These are phyloP conservation scores for Cyclaneusma minus DNA, from an alignment of 2,329 filamentous ascomycete species.

Conservation along the genomic window DNA sequence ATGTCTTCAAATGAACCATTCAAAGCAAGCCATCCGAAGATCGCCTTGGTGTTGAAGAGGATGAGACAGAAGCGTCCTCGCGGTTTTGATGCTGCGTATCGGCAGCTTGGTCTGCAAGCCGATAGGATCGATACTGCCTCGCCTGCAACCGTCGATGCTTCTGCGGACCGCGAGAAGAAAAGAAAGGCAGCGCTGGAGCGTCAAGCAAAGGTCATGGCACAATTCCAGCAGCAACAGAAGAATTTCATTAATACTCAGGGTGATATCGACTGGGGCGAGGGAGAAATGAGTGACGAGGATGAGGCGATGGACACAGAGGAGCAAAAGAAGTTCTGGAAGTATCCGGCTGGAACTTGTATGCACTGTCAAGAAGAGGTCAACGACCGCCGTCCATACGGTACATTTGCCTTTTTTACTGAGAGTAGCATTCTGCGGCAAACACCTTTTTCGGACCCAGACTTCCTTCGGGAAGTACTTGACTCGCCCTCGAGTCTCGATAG, in stretches of 20 bases:
- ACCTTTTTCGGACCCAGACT: conserved; percentile 64
- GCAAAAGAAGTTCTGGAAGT: conserved; percentile 69
- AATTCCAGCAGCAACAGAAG: conserved; percentile 95
- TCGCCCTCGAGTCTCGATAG: conserved; percentile 73
- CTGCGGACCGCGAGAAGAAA: conserved; percentile 66
- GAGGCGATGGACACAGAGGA: conserved; percentile 40
- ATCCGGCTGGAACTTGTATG: conserved; percentile 85
- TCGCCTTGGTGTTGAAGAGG: conserved; percentile 65
- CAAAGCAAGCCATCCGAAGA: conserved; percentile 71
- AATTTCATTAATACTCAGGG: conserved; percentile 83
- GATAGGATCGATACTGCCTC: conserved; percentile 73
- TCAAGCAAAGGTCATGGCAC: conserved; percentile 89
- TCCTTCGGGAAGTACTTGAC: conserved; percentile 66
- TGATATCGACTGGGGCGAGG: conserved; percentile 77
- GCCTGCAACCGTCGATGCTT: conserved; percentile 49
- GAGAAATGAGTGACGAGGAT: conserved; percentile 62
- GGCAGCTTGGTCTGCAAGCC: conserved; percentile 46
- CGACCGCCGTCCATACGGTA: conserved; percentile 77
- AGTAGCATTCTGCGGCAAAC: conserved; percentile 81
- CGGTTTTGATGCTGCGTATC: conserved; percentile 55
- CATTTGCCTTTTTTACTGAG: conserved; percentile 77
- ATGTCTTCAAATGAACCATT: conserved; percentile 56
- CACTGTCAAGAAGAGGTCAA: conserved; percentile 93
- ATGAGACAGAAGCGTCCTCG: conserved; percentile 71
- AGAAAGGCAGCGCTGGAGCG: conserved; percentile 83